These are phyloP conservation scores for Penicillium sp. DNA, from an alignment of 2,329 filamentous ascomycete species.

Conservation along the genomic window DNA sequence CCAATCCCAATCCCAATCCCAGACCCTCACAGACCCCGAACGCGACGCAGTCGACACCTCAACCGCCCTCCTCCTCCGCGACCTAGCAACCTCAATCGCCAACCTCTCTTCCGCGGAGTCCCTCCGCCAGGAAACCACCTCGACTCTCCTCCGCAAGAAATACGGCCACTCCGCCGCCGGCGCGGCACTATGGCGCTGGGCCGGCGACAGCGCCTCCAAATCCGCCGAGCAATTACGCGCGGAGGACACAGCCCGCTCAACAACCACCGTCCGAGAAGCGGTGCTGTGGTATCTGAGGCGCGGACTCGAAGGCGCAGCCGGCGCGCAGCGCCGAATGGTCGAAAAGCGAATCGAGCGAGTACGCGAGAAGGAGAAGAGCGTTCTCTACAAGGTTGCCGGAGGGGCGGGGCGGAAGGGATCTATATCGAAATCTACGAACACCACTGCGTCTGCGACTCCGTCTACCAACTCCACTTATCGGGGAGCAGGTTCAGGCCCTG, in stretches of 20 bases:
- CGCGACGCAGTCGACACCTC: slow-evolving; percentile 85
- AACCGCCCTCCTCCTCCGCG: slow-evolving; percentile 80
- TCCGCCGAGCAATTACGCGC: slow-evolving; percentile 69
- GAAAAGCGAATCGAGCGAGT: slow-evolving; percentile 82
- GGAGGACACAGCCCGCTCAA: slow-evolving; percentile 68
- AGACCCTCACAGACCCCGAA: slow-evolving; percentile 71
- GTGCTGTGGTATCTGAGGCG: slow-evolving; percentile 81
- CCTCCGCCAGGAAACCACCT: slow-evolving; percentile 74
- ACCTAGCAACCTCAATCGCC: slow-evolving; percentile 79
- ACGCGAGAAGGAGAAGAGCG: slow-evolving; percentile 84
- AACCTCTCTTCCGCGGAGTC: slow-evolving; percentile 80
- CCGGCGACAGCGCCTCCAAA: slow-evolving; percentile 55
- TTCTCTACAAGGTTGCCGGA: slow-evolving; percentile 66
- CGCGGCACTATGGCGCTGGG: slow-evolving; percentile 57
- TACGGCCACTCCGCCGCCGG: slow-evolving; percentile 57
- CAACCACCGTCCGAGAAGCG: slow-evolving; percentile 74
- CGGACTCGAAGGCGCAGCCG: slow-evolving; percentile 73
- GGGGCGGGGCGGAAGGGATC: slow-evolving; percentile 15
- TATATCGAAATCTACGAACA: background rate
- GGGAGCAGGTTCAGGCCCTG: background rate
- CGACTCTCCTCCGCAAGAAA: slow-evolving; percentile 71
- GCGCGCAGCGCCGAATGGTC: slow-evolving; percentile 87
- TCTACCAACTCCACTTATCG: background rate
- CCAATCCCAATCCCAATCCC: slow-evolving; percentile 28
- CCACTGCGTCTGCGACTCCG: background rate